Conservation (phyloP, 1,284 basidiomycete genomes). For the Boletellus dicymbophilus region DNA sequence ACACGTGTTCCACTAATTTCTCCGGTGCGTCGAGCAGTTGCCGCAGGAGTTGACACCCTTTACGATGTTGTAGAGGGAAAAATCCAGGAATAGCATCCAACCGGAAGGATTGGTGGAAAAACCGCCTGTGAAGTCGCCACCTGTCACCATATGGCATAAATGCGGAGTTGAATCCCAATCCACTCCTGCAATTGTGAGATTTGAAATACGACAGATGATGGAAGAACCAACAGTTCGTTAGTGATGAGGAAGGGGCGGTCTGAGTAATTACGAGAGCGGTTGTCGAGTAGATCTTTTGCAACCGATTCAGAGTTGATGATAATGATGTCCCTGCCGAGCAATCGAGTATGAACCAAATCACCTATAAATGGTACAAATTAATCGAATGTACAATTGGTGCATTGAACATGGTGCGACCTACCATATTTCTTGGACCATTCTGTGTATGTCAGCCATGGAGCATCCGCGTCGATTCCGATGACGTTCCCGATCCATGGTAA, state of each 20-base stretch:
- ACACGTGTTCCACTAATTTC: not conserved
- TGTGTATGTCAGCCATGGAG: not conserved
- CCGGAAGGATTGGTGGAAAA: slow-evolving; percentile 9
- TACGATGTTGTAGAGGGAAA: not conserved
- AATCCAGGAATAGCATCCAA: slow-evolving; percentile 1
- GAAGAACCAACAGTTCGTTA: not conserved
- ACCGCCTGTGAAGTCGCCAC: slow-evolving; percentile 13
- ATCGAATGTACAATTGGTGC: no score
- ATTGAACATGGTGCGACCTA: no score
- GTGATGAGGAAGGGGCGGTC: not conserved
- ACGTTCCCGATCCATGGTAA: not conserved
- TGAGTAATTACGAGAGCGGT: slow-evolving; percentile 8
- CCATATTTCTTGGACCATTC: not conserved
- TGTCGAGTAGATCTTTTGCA: slow-evolving; percentile 10
- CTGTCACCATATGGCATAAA: slow-evolving; percentile 10
- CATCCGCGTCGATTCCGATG: not conserved
- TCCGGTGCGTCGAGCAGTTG: not conserved
- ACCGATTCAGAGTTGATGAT: slow-evolving; percentile 8
- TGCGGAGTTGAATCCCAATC: slow-evolving; percentile 2
- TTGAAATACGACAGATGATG: not conserved
- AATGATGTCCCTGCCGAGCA: slow-evolving; percentile 7
- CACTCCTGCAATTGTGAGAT: not conserved
- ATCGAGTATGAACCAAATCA: not conserved
- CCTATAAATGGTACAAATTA: no score
- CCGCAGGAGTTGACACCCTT: not conserved